Evolutionary conservation across 1,284 basidiomycete genomes (phyloP).

Genomic region (Violaceomyces palustris): DNA sequence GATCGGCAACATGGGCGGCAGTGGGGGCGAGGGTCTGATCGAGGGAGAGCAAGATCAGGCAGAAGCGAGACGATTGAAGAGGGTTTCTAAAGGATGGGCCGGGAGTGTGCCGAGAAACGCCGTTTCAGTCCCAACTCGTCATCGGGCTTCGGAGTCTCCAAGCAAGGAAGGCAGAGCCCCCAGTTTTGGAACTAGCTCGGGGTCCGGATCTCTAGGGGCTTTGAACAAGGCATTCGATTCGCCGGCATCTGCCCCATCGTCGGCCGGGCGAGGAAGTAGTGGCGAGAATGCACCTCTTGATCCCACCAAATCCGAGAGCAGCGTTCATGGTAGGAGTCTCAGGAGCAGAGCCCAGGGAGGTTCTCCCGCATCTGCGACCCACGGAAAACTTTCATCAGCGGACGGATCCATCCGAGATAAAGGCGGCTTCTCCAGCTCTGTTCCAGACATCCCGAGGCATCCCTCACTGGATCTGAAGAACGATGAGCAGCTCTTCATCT

Average conservation of each 20-base stretch:
- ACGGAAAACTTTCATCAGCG: no score
- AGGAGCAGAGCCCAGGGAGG: no score
- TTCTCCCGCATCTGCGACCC: no score
- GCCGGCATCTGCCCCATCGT: not conserved
- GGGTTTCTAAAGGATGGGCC: slow-evolving; percentile 2
- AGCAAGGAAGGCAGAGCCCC: not conserved
- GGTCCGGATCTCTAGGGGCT: no score
- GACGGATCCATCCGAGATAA: slow-evolving; percentile 9
- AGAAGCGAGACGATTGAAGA: not conserved
- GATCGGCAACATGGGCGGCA: not conserved
- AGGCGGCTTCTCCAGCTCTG: not conserved
- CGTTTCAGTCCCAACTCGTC: not conserved
- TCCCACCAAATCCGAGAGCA: not conserved
- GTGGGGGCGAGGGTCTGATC: not conserved
- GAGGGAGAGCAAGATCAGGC: not conserved
- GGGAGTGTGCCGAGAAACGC: not conserved
- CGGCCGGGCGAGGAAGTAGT: not conserved
- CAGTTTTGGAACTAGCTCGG: no score
- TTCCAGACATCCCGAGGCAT: not conserved
- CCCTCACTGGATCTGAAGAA: slow-evolving; percentile 10
- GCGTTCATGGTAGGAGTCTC: no score
- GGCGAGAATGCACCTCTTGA: not conserved
- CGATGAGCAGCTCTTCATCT: slow-evolving; percentile 7
- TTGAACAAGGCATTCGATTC: not conserved
- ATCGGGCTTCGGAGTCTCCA: not conserved